phyloP scores from a whole-genome alignment of 73 alveolate species.

The Stentor roeselii region DNA sequence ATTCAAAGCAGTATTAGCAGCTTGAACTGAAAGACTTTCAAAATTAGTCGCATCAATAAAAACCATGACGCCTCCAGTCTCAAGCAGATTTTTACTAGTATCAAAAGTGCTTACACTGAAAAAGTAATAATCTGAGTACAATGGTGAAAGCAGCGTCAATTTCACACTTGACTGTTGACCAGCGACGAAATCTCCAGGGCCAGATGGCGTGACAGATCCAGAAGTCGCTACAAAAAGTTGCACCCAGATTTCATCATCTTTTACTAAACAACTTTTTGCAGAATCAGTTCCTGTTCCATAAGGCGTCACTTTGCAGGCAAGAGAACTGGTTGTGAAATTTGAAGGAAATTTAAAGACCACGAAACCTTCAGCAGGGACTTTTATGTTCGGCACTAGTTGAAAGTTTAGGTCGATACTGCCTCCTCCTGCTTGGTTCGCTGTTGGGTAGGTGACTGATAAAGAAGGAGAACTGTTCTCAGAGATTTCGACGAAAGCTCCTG shows the following conservation, averaged over 20 bases:
- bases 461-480: slow-evolving; percentile 9
- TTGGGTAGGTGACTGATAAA: not conserved
- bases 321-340: slow-evolving; percentile 1
- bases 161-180: not conserved
- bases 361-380: slow-evolving; percentile 3
- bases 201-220: not conserved
- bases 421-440: not conserved
- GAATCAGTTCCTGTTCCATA: not conserved
- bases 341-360: not conserved
- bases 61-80: not conserved
- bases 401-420: not conserved
- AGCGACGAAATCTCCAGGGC: not conserved
- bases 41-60: not conserved
- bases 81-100: slow-evolving; percentile 1
- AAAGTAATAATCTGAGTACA: not conserved
- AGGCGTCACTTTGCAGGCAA: slow-evolving; percentile 22
- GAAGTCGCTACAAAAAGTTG: not conserved
- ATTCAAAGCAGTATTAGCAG: not conserved
- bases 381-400: not conserved
- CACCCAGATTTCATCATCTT: not conserved
- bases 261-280: not conserved
- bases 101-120: slow-evolving; percentile 19
- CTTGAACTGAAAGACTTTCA: not conserved
- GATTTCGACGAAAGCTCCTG: not conserved
- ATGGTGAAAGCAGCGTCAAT: not conserved